A percentile compares a stretch with the other conserved stretches of the same genome.
Evolutionary conservation across 202 grass and related monocot species (phyloP).

Genomic region (Setaria viridis): DNA sequence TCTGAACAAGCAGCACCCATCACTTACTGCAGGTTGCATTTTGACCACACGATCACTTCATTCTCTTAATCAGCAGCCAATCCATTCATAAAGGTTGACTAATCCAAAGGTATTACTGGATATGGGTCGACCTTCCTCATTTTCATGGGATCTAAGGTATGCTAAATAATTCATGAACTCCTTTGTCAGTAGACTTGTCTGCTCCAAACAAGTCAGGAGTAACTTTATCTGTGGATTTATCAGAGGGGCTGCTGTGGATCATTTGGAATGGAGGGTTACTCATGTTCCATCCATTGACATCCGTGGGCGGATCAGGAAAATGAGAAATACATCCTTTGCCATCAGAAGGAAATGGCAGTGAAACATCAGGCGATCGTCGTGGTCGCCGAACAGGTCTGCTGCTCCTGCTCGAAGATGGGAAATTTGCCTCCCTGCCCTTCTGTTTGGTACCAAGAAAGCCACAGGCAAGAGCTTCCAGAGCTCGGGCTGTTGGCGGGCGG

Average conservation of each 20-base stretch:
- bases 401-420: slow-evolving; percentile 58
- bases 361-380: slow-evolving; percentile 56
- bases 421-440: slow-evolving; percentile 60
- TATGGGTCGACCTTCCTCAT: slow-evolving; percentile 32
- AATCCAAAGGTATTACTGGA: slow-evolving; percentile 32
- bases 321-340: slow-evolving; percentile 42
- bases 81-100: slow-evolving; percentile 22
- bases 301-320: slow-evolving; percentile 42
- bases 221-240: slow-evolving; percentile 48
- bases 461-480: slow-evolving; percentile 92
- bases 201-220: slow-evolving; percentile 50
- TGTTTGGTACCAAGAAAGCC: slow-evolving; percentile 83
- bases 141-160: slow-evolving; percentile 49
- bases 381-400: slow-evolving; percentile 58
- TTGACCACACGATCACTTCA: slow-evolving; percentile 34
- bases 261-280: slow-evolving; percentile 53
- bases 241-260: slow-evolving; percentile 28
- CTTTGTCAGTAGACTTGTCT: slow-evolving; percentile 52
- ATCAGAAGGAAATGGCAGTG: slow-evolving; percentile 49
- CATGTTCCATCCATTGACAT: slow-evolving; percentile 46
- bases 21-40: slow-evolving; percentile 10
- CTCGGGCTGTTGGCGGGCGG: slow-evolving; percentile 80
- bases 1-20: slow-evolving; percentile 28
- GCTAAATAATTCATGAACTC: slow-evolving; percentile 52
- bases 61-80: slow-evolving; percentile 44